Percentiles rank a stretch among this genome's conserved stretches.
Conservation (phyloP, 2,329 filamentous ascomycete species). For the Didymella keratinophila region DNA sequence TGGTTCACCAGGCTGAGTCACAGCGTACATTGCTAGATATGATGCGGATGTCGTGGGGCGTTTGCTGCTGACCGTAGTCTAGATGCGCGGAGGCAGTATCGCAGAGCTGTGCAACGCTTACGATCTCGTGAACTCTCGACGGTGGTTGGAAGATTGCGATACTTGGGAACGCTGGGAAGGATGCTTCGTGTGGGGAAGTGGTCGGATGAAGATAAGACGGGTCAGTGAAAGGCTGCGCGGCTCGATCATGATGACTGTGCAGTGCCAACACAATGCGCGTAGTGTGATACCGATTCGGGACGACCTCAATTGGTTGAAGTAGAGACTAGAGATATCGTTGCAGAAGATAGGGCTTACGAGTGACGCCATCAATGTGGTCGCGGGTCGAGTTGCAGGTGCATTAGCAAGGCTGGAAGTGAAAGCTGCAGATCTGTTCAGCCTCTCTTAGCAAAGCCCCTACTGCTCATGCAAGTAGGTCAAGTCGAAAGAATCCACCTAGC, state of each 20-base stretch:
- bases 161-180: not conserved
- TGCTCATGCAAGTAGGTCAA: not conserved
- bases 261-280: constrained; percentile 1
- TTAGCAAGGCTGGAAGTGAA: not conserved
- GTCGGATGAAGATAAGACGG: not conserved
- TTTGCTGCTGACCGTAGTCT: not conserved
- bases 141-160: not conserved
- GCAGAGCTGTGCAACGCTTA: not conserved
- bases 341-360: not conserved
- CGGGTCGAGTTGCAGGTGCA: not conserved
- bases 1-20: not conserved
- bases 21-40: not conserved
- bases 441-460: not conserved
- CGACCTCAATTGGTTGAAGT: not conserved
- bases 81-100: not conserved
- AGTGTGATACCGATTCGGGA: not conserved
- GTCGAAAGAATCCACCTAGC: not conserved
- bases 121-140: not conserved
- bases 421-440: not conserved
- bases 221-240: not conserved
- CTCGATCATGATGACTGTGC: not conserved
- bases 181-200: not conserved
- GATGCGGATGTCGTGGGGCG: not conserved
- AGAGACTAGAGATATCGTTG: not conserved
- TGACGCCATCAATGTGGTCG: not conserved